Base-by-base conservation (phyloP, 176 grass and related monocot genomes). In the Stipa capillata region DNA sequence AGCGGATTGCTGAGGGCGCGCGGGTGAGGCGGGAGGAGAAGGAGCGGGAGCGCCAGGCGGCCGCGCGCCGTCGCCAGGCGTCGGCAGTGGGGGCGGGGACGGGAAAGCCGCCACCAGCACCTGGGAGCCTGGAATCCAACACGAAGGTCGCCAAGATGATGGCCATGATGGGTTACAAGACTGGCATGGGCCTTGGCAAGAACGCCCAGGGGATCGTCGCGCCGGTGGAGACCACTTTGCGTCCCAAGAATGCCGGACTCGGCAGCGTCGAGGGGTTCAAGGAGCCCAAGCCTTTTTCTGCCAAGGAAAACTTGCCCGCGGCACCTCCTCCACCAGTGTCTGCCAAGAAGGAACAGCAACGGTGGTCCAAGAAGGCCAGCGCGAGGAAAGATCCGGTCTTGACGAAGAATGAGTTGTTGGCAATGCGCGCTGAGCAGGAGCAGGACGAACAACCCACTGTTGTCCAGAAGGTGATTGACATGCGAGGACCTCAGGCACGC, bases 241-340 rank as follows among this genome's bases (percentile, higher is more conserved):
- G 93, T 7, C 93, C 93, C 12, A 90, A 88, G 40, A 86, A 90
- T 4, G 87, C 87, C 4, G 90, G 90, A 5, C 84, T 97, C 4
- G 88, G 93, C 21, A 89, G 93, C 2, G 91, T 97, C 2, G 83
- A 91, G 29, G 84, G 88, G 18, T 94, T 89, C 81, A 89, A 89
- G 76, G 93, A 91, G 48, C 74, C 79, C 63, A 97, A 82, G 81
- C 72, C 58, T 5, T 27, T 88, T n/a, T 15, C 34, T 15, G 7
- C 78, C 2, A 89, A 97, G 79, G 74, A 82, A 27, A 80, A 73
- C 9, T n/a, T 79, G 45, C 76, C 57, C 0, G 33, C 78, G 0
- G 66, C 66, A 0, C 23, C 66, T 4, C 74, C 36, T 24, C 77
- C 44, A 0, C 23, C 53, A 0, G 7, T 15, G 20, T 42, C 64